Conservation (phyloP, 2,329 filamentous ascomycete species). For the Ophiosphaerella korrae region DNA sequence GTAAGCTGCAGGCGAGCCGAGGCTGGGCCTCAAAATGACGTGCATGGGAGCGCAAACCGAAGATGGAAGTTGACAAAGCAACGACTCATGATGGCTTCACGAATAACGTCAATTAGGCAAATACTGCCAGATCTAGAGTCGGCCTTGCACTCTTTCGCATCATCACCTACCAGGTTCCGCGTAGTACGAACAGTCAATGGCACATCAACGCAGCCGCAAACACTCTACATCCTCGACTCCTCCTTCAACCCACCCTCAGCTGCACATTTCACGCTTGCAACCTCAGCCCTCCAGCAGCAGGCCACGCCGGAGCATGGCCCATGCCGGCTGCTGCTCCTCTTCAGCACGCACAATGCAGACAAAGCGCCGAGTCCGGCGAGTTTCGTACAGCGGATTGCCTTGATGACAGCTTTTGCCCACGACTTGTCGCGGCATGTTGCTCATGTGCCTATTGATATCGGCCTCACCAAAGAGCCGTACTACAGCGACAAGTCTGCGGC, state of each 20-base stretch:
- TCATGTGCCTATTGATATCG: conserved; percentile 63
- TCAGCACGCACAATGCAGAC: conserved; percentile 69
- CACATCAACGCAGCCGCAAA: conserved; percentile 40
- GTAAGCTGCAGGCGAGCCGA: background rate
- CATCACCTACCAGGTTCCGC: conserved; percentile 41
- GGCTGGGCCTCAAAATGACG: background rate
- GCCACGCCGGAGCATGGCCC: conserved; percentile 41
- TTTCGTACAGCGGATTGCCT: conserved; percentile 69
- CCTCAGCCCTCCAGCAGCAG: conserved; percentile 55
- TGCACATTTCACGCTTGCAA: conserved; percentile 63
- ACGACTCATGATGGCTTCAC: conserved; percentile 26
- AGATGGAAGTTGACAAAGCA: conserved; percentile 11
- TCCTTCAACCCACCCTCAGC: conserved; percentile 69
- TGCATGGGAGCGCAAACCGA: too few species aligned
- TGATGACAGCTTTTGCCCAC: conserved; percentile 72
- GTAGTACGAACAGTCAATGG: conserved; percentile 44
- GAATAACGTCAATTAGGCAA: conserved; percentile 31
- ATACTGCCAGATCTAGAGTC: conserved; percentile 41
- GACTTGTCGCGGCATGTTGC: conserved; percentile 51
- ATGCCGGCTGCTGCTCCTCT: conserved; percentile 60
- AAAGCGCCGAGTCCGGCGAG: conserved; percentile 69
- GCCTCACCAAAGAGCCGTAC: conserved; percentile 72
- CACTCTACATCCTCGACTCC: conserved; percentile 67
- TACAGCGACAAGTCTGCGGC: conserved; percentile 73
- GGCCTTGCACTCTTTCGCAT: conserved; percentile 38